Base-by-base conservation (phyloP, 23 red algal species). In the Gracilariopsis chorda region DNA sequence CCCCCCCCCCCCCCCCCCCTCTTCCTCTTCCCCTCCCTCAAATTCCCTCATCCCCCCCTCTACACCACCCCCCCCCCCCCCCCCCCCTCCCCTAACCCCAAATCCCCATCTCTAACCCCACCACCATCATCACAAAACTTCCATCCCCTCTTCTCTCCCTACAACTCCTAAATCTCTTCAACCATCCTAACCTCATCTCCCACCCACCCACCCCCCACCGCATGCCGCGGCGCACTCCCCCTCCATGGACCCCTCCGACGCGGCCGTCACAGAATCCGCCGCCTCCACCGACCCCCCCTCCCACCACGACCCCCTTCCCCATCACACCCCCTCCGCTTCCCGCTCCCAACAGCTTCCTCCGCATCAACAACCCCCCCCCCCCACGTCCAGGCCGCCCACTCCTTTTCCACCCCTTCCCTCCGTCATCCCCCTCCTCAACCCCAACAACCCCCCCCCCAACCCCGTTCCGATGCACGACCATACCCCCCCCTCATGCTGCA, bases 221-320 rank as follows among this genome's bases (percentile, higher is more conserved):
- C 14, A 12, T 23, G 59, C 11, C 55, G 19, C 55, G 14, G 59
- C 59, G 20, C 59, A 33, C 59, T 3, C 59, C 10, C 23, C 59
- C 36, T 64, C 25, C 53, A 48, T 56, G 56, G 79, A 84, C 79
- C 49, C 43, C 39, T 84, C 79, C 59, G 58, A 63, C 40, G 45
- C 47, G 47, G 74, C 79, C 79, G 52, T 63, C 59, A 84, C 79
- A 9, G 43, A 48, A 45, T 62, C 48, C 52, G 39, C 79, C 79
- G 41, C 55, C 58, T 63, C 59, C 79, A 84, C 34, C 79, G 40
- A 68, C 51, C 20, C 52, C 28, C 79, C 56, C 36, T 56, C 79
- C 21, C 58, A 33, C 36, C 51, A 48, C 34, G 53, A 63, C 58
- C 30, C 39, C 55, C 47, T 63, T 33, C 19, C 55, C 35, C 24